Percentiles rank a stretch among this genome's conserved stretches.
phyloP scores from a whole-genome alignment of 2,329 filamentous ascomycete species.

The Periconia macrospinosa region DNA sequence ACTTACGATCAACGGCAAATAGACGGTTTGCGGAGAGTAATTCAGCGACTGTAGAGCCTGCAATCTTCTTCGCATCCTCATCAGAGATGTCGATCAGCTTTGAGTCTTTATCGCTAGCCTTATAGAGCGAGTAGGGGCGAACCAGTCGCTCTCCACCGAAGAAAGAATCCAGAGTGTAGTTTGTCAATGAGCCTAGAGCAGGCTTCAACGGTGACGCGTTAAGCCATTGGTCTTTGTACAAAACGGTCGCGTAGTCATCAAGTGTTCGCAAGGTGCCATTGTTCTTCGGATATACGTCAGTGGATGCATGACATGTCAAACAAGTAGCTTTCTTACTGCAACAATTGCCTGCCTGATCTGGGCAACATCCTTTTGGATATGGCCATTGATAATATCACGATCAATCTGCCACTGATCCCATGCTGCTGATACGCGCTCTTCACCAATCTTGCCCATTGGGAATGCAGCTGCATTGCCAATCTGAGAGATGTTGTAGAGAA shows the following conservation, averaged over 20 bases:
- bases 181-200: constrained; percentile 6
- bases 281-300: not conserved
- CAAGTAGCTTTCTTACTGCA: not conserved
- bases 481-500: constrained; percentile 5
- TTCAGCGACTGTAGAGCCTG: not conserved
- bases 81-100: constrained; percentile 6
- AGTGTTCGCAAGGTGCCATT: not conserved
- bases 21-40: not conserved
- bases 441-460: constrained; percentile 4
- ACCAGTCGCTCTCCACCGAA: constrained; percentile 1
- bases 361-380: not conserved
- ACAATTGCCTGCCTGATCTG: constrained; percentile 4
- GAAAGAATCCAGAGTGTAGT: constrained; percentile 4
- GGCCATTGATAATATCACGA: constrained; percentile 2
- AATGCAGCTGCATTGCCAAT: constrained; percentile 6
- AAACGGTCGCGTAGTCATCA: constrained; percentile 4
- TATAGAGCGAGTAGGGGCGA: constrained; percentile 4
- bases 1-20: constrained; percentile 5
- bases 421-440: constrained; percentile 2
- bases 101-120: not conserved
- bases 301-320: not conserved
- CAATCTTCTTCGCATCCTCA: constrained; percentile 4
- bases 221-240: constrained; percentile 6
- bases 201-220: constrained; percentile 2
- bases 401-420: constrained; percentile 8